Conservation (phyloP, 2,329 filamentous ascomycete species). For the Chaetothyriales sp. region DNA sequence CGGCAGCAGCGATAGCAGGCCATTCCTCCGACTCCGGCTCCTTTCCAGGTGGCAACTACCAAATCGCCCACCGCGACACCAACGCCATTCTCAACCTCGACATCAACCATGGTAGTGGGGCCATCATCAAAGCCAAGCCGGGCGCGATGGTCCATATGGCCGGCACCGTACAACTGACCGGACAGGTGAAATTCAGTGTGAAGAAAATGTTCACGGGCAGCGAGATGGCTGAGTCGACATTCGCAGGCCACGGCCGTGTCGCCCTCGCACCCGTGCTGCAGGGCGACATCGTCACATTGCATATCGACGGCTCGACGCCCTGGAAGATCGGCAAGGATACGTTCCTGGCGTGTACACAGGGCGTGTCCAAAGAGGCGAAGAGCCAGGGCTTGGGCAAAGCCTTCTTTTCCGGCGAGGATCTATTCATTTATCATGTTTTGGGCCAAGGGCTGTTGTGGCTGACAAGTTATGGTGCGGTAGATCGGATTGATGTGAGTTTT, state of each 20-base stretch:
- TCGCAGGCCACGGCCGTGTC: constrained; percentile 7
- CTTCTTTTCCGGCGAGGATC: constrained; percentile 12
- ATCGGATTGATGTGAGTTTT: constrained; percentile 11
- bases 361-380: constrained; percentile 8
- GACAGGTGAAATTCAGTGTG: constrained; percentile 12
- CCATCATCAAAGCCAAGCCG: constrained; percentile 6
- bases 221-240: constrained; percentile 8
- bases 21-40: not conserved
- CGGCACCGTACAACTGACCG: constrained; percentile 5
- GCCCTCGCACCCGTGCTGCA: constrained; percentile 9
- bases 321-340: constrained; percentile 12
- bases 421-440: constrained; percentile 11
- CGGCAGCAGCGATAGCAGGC: not conserved
- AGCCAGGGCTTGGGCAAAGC: constrained; percentile 12
- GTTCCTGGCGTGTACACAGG: constrained; percentile 8
- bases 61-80: constrained; percentile 11
- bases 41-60: constrained; percentile 5
- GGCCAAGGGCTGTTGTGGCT: constrained; percentile 11
- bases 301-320: constrained; percentile 4
- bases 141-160: constrained; percentile 14
- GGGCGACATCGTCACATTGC: constrained; percentile 10
- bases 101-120: constrained; percentile 3
- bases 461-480: constrained; percentile 9
- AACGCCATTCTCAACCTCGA: constrained; percentile 9
- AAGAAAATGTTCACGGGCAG: constrained; percentile 12